A percentile compares a stretch with the other conserved stretches of the same genome.
Evolutionary conservation across 768 basidiomycete genomes (phyloP).

Genomic region (Podaxis sp.): DNA sequence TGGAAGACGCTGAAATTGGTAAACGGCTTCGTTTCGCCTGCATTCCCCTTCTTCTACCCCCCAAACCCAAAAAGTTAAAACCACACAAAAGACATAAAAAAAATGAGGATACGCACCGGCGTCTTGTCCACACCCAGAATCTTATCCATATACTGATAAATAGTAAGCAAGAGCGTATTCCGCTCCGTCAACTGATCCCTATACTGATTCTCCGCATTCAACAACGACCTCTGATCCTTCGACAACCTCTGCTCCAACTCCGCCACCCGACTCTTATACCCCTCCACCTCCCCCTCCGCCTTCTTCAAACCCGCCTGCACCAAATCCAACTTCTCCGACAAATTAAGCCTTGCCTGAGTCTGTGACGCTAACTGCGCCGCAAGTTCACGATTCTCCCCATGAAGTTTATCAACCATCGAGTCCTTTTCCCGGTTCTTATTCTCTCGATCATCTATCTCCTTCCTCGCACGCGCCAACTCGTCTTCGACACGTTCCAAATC

Average conservation of each 20-base stretch:
- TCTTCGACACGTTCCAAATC: slow-evolving; percentile 82
- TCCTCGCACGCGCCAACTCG: slow-evolving; percentile 69
- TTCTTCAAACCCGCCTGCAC: slow-evolving; percentile 60
- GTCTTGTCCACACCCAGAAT: slow-evolving; percentile 89
- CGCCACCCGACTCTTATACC: slow-evolving; percentile 57
- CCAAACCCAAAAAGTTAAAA: background rate
- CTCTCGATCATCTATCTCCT: slow-evolving; percentile 70
- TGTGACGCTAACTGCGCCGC: slow-evolving; percentile 77
- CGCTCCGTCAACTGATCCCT: slow-evolving; percentile 92
- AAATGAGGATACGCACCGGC: slow-evolving; percentile 53
- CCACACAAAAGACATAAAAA: background rate
- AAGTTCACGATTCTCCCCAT: slow-evolving; percentile 80
- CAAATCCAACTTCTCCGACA: slow-evolving; percentile 86
- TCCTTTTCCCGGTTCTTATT: slow-evolving; percentile 69
- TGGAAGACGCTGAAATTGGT: slow-evolving; percentile 94
- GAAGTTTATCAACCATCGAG: slow-evolving; percentile 67
- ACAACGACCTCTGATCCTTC: slow-evolving; percentile 76
- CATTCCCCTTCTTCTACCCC: slow-evolving; percentile 66
- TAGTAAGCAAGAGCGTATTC: slow-evolving; percentile 86
- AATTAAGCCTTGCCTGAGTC: slow-evolving; percentile 82
- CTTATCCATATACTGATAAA: slow-evolving; percentile 95
- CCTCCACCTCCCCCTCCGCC: slow-evolving; percentile 66
- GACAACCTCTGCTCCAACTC: slow-evolving; percentile 80
- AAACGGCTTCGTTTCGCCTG: slow-evolving; percentile 87
- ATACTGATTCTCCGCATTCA: slow-evolving; percentile 76